Percentiles rank a stretch among this genome's conserved stretches.
Conservation (phyloP, 495 filamentous ascomycete species). For the Echria macrotheca region DNA sequence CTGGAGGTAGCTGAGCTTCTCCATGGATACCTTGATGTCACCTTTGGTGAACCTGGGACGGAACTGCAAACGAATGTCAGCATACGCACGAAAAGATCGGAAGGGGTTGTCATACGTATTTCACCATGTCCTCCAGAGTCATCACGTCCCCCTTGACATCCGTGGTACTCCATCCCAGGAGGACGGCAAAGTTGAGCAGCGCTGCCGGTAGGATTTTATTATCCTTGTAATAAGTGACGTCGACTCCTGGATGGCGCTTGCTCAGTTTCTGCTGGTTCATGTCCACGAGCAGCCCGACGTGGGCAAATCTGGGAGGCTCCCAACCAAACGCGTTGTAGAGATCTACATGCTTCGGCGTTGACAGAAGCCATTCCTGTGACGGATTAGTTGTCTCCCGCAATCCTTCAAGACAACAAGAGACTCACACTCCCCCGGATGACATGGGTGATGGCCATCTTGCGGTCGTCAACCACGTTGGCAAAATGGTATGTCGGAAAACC, state of each 20-base stretch:
- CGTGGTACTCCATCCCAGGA: slow-evolving; percentile 70
- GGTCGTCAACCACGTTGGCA: slow-evolving; percentile 94
- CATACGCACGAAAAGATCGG: neutral
- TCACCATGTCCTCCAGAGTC: slow-evolving; percentile 60
- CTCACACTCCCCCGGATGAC: slow-evolving; percentile 81
- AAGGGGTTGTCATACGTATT: slow-evolving; percentile 46
- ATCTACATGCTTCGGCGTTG: slow-evolving; percentile 81
- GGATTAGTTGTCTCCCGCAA: neutral
- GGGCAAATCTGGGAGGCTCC: slow-evolving; percentile 76
- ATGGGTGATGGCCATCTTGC: slow-evolving; percentile 90
- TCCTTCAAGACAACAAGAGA: neutral
- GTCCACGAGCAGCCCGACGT: slow-evolving; percentile 82
- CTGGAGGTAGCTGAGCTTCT: slow-evolving; percentile 78
- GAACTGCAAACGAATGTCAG: slow-evolving; percentile 45
- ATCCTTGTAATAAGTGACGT: slow-evolving; percentile 63
- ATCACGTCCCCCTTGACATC: slow-evolving; percentile 56
- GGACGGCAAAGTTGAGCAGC: slow-evolving; percentile 75
- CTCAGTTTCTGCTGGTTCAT: slow-evolving; percentile 74
- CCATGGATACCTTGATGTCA: slow-evolving; percentile 75
- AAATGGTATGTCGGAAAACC: slow-evolving; percentile 93
- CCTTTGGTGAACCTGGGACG: slow-evolving; percentile 80
- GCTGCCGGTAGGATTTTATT: slow-evolving; percentile 65
- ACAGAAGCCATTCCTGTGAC: slow-evolving; percentile 89
- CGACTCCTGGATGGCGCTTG: slow-evolving; percentile 72
- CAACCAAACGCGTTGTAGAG: slow-evolving; percentile 88